These are phyloP conservation scores for Colletotrichum gloeosporioides DNA, from an alignment of 2,329 filamentous ascomycete species.

Conservation along the genomic window DNA sequence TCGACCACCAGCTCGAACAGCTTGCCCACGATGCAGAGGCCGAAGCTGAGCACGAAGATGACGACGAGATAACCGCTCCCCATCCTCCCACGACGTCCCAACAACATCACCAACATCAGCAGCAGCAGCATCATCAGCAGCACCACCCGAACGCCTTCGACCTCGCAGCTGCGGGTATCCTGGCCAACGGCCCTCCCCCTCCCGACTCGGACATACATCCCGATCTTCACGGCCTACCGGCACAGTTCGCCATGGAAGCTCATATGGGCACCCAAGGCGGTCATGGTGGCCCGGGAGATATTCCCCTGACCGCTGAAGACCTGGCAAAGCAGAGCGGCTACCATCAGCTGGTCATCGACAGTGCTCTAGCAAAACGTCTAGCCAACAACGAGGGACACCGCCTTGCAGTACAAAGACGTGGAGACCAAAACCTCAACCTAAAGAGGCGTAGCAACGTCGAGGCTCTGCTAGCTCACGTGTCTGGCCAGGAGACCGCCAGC, in stretches of 20 bases:
- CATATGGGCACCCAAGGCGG: slow-evolving; percentile 20
- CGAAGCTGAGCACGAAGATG: slow-evolving; percentile 25
- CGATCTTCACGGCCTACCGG: slow-evolving; percentile 29
- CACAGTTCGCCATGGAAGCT: slow-evolving; percentile 25
- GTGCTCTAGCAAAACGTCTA: slow-evolving; percentile 60
- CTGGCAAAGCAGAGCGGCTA: slow-evolving; percentile 55
- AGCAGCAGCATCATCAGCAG: slow-evolving; percentile 23
- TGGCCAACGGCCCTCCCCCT: slow-evolving; percentile 32
- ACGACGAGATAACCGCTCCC: slow-evolving; percentile 15
- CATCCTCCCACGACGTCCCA: background rate
- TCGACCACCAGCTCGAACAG: slow-evolving; percentile 39
- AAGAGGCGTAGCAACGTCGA: slow-evolving; percentile 65
- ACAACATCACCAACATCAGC: slow-evolving; percentile 23
- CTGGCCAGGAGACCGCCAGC: slow-evolving; percentile 51
- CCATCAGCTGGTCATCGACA: slow-evolving; percentile 52
- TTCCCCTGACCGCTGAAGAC: slow-evolving; percentile 46
- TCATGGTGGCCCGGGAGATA: background rate
- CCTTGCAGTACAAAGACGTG: slow-evolving; percentile 56
- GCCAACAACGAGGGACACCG: slow-evolving; percentile 54
- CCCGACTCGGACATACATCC: slow-evolving; percentile 28
- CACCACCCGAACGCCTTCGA: slow-evolving; percentile 29
- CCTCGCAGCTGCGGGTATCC: slow-evolving; percentile 33
- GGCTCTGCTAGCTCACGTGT: slow-evolving; percentile 62
- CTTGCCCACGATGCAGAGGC: slow-evolving; percentile 25
- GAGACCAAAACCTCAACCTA: slow-evolving; percentile 60